Conservation (phyloP, 2,329 filamentous ascomycete species). For the Aspergillus ochraceoroseus region DNA sequence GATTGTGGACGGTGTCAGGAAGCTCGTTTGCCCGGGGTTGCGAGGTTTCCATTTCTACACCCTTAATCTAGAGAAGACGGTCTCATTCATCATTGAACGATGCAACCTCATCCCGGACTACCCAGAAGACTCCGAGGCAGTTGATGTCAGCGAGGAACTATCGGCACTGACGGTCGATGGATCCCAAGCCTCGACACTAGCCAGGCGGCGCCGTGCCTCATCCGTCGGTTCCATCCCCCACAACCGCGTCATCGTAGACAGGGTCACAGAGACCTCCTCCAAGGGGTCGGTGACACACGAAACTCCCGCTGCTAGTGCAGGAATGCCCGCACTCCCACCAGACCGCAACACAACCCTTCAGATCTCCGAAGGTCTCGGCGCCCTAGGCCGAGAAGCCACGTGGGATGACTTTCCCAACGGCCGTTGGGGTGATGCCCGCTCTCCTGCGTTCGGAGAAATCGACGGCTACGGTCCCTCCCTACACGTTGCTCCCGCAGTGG, state of each 20-base stretch:
- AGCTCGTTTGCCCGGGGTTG: slow-evolving; percentile 55
- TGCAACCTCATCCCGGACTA: slow-evolving; percentile 70
- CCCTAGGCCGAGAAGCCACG: slow-evolving; percentile 85
- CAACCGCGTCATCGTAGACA: slow-evolving; percentile 79
- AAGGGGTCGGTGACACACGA: slow-evolving; percentile 50
- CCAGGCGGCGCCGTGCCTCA: slow-evolving; percentile 62
- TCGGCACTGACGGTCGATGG: slow-evolving; percentile 23
- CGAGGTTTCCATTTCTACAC: slow-evolving; percentile 97
- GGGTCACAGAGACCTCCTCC: slow-evolving; percentile 36
- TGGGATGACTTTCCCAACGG: slow-evolving; percentile 99
- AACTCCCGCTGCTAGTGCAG: slow-evolving; percentile 70
- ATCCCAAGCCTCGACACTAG: slow-evolving; percentile 32
- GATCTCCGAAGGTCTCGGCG: slow-evolving; percentile 88
- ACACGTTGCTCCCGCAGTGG: slow-evolving; percentile 81
- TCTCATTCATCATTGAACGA: slow-evolving; percentile 85
- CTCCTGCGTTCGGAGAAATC: slow-evolving; percentile 91
- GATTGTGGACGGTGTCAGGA: slow-evolving; percentile 72
- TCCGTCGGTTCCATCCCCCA: slow-evolving; percentile 78
- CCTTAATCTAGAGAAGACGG: slow-evolving; percentile 90
- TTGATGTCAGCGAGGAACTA: slow-evolving; percentile 36
- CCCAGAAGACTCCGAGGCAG: slow-evolving; percentile 46
- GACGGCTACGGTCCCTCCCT: slow-evolving; percentile 97
- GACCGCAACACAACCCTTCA: slow-evolving; percentile 78
- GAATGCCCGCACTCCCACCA: slow-evolving; percentile 65
- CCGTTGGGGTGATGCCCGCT: slow-evolving; percentile 87